Conservation (phyloP, 129 eudicot genomes). For the Sambucus nigra region DNA sequence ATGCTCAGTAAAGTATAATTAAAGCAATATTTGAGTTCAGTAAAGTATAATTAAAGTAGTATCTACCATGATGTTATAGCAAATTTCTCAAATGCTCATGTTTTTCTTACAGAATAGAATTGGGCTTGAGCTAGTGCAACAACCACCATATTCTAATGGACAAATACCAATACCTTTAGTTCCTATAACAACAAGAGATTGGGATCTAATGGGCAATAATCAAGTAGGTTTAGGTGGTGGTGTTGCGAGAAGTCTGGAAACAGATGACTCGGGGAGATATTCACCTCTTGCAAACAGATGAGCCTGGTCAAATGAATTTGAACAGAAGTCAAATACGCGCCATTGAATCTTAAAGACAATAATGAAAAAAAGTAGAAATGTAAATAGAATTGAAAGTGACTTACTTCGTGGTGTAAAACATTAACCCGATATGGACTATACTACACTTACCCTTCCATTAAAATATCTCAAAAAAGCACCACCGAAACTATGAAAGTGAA, state of each 20-base stretch:
- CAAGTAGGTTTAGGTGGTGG: conserved; percentile 27
- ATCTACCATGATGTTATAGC: conserved; percentile 4
- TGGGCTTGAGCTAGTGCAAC: conserved; percentile 82
- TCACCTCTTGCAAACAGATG: conserved; percentile 73
- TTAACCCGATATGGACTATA: no score
- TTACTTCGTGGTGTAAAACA: no score
- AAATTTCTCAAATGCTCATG: not conserved
- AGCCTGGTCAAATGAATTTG: conserved; percentile 38
- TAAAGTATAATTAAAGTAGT: no score
- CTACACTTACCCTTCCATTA: no score
- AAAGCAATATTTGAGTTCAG: no score
- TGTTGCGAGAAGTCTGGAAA: conserved; percentile 33
- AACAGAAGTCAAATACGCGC: no score
- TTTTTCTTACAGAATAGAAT: conserved; percentile 49
- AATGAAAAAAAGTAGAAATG: no score
- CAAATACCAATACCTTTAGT: conserved; percentile 35
- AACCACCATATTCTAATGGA: conserved; percentile 57
- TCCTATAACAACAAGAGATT: conserved; percentile 40
- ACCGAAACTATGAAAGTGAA: no score
- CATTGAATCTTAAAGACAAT: no score
- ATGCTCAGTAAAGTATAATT: no score
- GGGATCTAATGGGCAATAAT: conserved; percentile 47
- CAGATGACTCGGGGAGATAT: conserved; percentile 44
- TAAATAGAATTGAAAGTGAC: no score
- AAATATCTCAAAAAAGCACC: no score